A percentile compares a stretch with the other conserved stretches of the same genome.
These are phyloP conservation scores for Neocucurbitaria cava DNA, from an alignment of 2,329 filamentous ascomycete genomes.

Conservation along the genomic window DNA sequence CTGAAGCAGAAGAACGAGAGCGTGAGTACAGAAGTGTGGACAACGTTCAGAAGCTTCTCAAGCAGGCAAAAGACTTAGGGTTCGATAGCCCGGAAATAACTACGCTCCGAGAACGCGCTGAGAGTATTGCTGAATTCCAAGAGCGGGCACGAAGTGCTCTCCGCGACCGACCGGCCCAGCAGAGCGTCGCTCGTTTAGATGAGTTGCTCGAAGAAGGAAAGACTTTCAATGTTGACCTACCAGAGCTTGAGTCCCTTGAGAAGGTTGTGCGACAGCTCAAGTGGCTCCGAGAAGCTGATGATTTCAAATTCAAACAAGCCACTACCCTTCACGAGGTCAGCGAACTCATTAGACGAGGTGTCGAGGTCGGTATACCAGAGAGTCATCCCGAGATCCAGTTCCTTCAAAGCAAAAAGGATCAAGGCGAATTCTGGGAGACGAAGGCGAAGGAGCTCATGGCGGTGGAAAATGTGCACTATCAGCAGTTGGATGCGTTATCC, in stretches of 20 bases:
- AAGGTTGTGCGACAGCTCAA: slow-evolving; percentile 82
- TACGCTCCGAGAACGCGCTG: slow-evolving; percentile 82
- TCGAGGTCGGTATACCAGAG: slow-evolving; percentile 76
- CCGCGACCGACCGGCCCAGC: slow-evolving; percentile 58
- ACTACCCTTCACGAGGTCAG: slow-evolving; percentile 80
- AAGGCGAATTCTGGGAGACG: slow-evolving; percentile 86
- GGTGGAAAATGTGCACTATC: slow-evolving; percentile 91
- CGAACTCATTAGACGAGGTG: slow-evolving; percentile 78
- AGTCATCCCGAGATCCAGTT: slow-evolving; percentile 81
- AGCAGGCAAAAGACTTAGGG: slow-evolving; percentile 82
- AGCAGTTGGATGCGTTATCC: slow-evolving; percentile 90
- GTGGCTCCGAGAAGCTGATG: slow-evolving; percentile 82
- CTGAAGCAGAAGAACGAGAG: slow-evolving; percentile 83
- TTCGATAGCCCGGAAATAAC: slow-evolving; percentile 94
- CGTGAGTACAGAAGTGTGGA: slow-evolving; percentile 86
- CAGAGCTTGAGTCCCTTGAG: slow-evolving; percentile 83
- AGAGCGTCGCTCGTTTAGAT: slow-evolving; percentile 76
- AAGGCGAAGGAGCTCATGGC: slow-evolving; percentile 92
- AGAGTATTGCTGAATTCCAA: slow-evolving; percentile 85
- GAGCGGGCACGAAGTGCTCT: slow-evolving; percentile 75
- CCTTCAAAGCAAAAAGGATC: slow-evolving; percentile 76
- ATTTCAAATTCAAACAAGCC: slow-evolving; percentile 64
- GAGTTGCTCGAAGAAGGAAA: slow-evolving; percentile 90
- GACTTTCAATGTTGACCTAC: slow-evolving; percentile 88
- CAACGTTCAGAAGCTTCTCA: slow-evolving; percentile 84